Evolutionary conservation across 176 grass and related monocot genomes (phyloP).

Genomic region (Olyra latifolia): DNA sequence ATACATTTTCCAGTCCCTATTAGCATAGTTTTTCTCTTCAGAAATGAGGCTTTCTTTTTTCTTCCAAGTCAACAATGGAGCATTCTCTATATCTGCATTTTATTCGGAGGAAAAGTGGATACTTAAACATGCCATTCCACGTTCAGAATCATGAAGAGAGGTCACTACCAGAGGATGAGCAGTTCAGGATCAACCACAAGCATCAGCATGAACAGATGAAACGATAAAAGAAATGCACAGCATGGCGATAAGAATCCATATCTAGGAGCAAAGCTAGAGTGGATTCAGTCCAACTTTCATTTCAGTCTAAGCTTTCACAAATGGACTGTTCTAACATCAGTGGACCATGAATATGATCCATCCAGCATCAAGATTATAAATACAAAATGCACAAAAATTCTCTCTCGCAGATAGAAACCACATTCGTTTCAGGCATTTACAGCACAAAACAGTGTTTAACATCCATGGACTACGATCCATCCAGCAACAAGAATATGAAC

Average conservation of each 20-base stretch:
- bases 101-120: not conserved
- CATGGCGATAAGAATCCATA: not conserved
- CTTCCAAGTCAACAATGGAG: not conserved
- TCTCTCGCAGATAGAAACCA: not conserved
- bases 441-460: not conserved
- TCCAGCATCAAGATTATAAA: constrained; percentile 16
- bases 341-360: not conserved
- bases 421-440: not conserved
- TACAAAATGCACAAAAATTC: constrained; percentile 2
- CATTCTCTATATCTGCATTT: not conserved
- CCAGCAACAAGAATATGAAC: constrained; percentile 17
- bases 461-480: not conserved
- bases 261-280: not conserved
- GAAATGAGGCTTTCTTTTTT: not conserved
- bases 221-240: not conserved
- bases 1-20: not conserved
- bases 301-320: not conserved
- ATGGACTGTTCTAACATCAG: not conserved
- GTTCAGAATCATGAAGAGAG: constrained; percentile 2
- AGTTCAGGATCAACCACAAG: not conserved
- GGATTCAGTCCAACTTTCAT: not conserved
- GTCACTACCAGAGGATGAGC: not conserved
- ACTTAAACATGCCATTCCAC: not conserved
- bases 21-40: not conserved
- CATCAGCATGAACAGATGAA: not conserved